Evolutionary conservation across 371 early-diverging fungal genomes (phyloP).

Genomic region (Mortierella sp.): DNA sequence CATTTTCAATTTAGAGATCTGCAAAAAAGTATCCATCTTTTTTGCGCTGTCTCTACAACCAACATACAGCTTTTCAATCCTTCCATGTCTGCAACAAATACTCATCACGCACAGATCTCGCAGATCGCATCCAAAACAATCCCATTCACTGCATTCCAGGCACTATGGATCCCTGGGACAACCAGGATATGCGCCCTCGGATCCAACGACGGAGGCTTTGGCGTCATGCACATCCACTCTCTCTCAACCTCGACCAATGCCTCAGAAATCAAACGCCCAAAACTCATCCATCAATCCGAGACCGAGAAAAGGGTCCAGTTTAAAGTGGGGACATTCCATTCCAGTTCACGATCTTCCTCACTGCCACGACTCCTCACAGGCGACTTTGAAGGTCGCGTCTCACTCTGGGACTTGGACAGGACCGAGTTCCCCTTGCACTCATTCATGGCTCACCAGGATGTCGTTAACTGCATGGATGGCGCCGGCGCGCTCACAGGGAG

Average conservation of each 20-base stretch:
- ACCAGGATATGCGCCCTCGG: constrained; percentile 78
- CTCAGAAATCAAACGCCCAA: constrained; percentile 4
- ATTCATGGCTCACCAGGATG: constrained; percentile 76
- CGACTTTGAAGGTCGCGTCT: constrained; percentile 78
- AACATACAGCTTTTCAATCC: too few relatives aligned
- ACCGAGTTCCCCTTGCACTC: constrained; percentile 69
- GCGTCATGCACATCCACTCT: constrained; percentile 65
- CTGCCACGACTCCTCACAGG: constrained; percentile 78
- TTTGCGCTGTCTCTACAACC: too few relatives aligned
- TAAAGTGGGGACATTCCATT: constrained; percentile 77
- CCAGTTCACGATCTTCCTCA: constrained; percentile 57
- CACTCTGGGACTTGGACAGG: constrained; percentile 79
- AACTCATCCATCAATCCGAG: constrained; percentile 50
- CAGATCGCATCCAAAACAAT: constrained; percentile 24
- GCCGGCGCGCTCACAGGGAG: constrained; percentile 67
- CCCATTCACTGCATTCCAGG: constrained; percentile 47
- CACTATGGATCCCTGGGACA: constrained; percentile 78
- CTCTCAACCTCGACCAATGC: constrained; percentile 2
- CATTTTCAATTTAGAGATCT: too few relatives aligned
- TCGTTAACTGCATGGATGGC: constrained; percentile 84
- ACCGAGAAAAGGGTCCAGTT: constrained; percentile 64
- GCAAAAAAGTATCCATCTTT: too few relatives aligned
- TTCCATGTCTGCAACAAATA: too few relatives aligned
- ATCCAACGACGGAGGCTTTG: constrained; percentile 73
- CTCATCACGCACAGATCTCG: constrained; percentile 5